Evolutionary conservation across 805 yeast species (phyloP), one percentile per base, ranked within the genome.

Genomic region (Hyphopichia homilentoma): DNA sequence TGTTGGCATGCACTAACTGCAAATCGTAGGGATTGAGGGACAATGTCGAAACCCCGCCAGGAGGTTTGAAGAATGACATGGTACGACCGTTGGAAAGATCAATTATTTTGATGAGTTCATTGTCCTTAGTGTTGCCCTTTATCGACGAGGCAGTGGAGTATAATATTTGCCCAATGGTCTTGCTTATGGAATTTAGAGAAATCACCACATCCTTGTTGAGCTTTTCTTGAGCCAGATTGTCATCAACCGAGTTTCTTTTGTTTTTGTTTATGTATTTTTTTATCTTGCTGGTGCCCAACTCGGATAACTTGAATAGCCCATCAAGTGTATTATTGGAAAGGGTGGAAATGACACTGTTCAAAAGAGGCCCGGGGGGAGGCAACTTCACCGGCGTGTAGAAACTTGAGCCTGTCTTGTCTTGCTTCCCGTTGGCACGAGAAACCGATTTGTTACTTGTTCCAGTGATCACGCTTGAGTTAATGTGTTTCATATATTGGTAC

Each of bases 21-120:
- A 74, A 47, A 45, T 81, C 85, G 48, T 68, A 75, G 1, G 84
- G 83, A 0, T 83, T 79, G 5, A 81, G 47, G 2, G 82, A 75
- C 2, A 82, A 49, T 16, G 66, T 55, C 0, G 86, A 77, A 18
- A 81, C 68, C 0, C 85, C 85, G 14, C 73, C 77, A 0, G 82
- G 77, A 0, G 85, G 77, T 25, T 70, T 65, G 50, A 81, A 78
- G 7, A 65, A 36, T 5, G 60, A 60, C 47, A 65, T 44, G 3
- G 61, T 57, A 35, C 54, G 52, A 29, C 58, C 65, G 19, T 65
- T 59, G 3, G 52, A 36, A 19, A 81, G 51, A 43, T 79, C 82
- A 16, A 77, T 39, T 16, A 78, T 44, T 13, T 72, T 59, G 6
- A 79, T 53, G 11, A 60, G 34, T 30, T 62, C 68, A 34, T 64